Evolutionary conservation across 2,329 filamentous ascomycete species (phyloP).

Genomic region (Cladophialophora bantiana): DNA sequence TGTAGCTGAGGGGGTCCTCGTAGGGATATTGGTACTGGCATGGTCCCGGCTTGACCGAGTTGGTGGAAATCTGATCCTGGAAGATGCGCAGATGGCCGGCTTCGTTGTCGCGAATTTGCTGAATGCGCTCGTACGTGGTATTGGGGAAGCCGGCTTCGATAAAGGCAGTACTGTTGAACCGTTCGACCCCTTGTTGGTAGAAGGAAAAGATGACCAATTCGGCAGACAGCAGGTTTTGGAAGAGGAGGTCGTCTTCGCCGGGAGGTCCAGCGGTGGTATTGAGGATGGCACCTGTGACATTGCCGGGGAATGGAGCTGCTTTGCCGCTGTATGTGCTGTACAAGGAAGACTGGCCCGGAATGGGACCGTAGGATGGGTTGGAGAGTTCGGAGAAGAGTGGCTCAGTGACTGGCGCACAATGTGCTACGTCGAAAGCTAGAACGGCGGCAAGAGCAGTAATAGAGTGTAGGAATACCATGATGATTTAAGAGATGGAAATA

Average conservation of each 20-base stretch:
- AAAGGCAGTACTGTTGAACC: conserved; percentile 49
- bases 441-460: neutral
- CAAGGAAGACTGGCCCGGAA: conserved; percentile 45
- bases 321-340: conserved; percentile 48
- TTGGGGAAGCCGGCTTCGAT: conserved; percentile 47
- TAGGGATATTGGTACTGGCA: conserved; percentile 47
- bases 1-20: conserved; percentile 37
- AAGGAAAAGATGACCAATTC: conserved; percentile 57
- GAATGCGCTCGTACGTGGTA: conserved; percentile 50
- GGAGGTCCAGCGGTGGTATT: conserved; percentile 43
- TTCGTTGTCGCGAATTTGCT: conserved; percentile 56
- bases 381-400: conserved; percentile 6
- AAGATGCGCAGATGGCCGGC: conserved; percentile 56
- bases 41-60: conserved; percentile 51
- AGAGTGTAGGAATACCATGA: neutral
- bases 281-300: conserved; percentile 46
- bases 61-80: conserved; percentile 52
- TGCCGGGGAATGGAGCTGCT: conserved; percentile 48
- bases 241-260: conserved; percentile 52
- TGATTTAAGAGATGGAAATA: neutral
- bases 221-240: conserved; percentile 54
- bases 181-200: conserved; percentile 53
- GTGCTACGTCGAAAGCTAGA: neutral
- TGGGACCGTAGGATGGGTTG: conserved; percentile 39
- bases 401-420: neutral